Base-by-base conservation (phyloP, 805 yeast species). In the Ogataea methanolica region DNA sequence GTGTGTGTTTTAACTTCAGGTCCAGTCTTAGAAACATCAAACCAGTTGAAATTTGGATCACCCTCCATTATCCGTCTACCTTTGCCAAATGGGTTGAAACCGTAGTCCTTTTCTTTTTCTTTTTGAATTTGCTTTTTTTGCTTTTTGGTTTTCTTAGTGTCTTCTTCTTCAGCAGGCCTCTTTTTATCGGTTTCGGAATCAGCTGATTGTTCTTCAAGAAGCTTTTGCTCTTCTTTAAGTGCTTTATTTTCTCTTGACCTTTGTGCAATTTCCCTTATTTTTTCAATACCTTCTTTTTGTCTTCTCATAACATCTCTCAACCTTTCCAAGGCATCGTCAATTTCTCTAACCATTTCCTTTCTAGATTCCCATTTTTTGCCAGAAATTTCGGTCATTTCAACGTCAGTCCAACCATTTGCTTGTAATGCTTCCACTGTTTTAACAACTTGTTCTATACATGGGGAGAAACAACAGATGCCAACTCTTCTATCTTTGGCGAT, bases 381-480 rank as follows among this genome's bases (percentile, higher is more conserved):
- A 38, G 85, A 83, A 42, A 90, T 83, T 62, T 92, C 98, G 3
- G 92, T 95, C 91, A 89, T 87, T 66, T 94, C 96, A 21, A 94
- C 82, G 16, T 79, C 76, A 5, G 78, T 75, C 96, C 97, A 94
- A 1, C 96, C 96, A 39, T 82, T 64, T 33, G 72, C 76, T 55
- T 84, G 82, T 48, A 94, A 69, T 0, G 87, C 84, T 53, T 79
- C 84, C 12, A 92, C 81, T 0, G 98, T 88, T 62, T 87, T 84
- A 48, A 85, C 85, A 4, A 94, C 99, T 69, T 94, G 99, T 68
- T 94, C 99, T 42, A 94, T 87, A 67, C 99, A 94, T 9, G 99
- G 99, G 36, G 96, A 88, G 62, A 94, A 94, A 67, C 99, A 94
- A 68, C 99, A 94, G 45, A 94, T 76, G 3, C 86, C 82, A 21